Evolutionary conservation across 352 stramenopile species (phyloP), one percentile per base, ranked within the genome.

Genomic region (Saprolegnia parasitica): DNA sequence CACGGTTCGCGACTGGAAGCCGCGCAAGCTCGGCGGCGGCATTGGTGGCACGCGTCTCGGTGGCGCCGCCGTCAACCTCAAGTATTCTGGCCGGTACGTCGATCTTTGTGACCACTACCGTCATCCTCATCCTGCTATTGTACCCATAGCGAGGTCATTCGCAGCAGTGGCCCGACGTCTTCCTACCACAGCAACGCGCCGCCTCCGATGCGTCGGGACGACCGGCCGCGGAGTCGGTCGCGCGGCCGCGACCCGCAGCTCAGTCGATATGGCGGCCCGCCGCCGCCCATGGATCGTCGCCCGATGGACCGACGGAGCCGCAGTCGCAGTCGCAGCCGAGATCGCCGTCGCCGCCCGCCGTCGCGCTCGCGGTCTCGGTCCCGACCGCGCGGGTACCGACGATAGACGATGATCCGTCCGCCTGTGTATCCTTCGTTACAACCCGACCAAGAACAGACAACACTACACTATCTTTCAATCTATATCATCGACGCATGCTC

Each of bases 1-100:
- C 67, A 99, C 97, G 0, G 96, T 99, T 45, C 89, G 87, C 0
- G 96, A 98, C 65, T 99, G 97, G 96, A 74, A 97, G 67, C 97
- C 96, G 1, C 86, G 92, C 55, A 90, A 97, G 56, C 92, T 98
- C 46, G 96, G 96, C 46, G 95, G 95, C 37, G 96, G 96, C 65
- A 91, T 99, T 67, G 95, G 95, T 13, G 90, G 95, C 21, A 95
- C 83, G 2, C 80, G 83, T 61, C 90, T 90, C 73, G 86, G 84
- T 57, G 83, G 87, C 11, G 71, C 81, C 1, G 81, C 89, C 57
- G 83, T 92, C 24, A 94, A 91, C 62, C 82, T 94, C 77, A 94
- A 94, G 76, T 94, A 94, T 71, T 94, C 86, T 40, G 85, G 85
- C 62, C 73, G 84, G 76, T 87, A 78, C 55, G 78, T 73, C 15